Evolutionary conservation across 805 yeast species (phyloP).

Genomic region (Groenewaldozyma salmanticensis): DNA sequence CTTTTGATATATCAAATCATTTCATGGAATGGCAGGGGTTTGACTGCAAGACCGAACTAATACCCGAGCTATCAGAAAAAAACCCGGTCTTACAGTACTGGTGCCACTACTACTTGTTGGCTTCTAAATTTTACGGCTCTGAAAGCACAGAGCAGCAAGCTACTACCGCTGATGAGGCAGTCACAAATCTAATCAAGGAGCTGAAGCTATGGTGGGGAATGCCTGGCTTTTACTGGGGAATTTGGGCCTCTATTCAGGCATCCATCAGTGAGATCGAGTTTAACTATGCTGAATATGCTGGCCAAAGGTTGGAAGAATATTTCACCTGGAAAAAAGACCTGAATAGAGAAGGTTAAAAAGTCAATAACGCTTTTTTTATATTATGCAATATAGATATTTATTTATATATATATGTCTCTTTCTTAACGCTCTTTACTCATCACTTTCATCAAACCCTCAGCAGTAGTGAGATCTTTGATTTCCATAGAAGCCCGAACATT

Average conservation of each 20-base stretch:
- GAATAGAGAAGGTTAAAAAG: background rate
- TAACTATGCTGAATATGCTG: slow-evolving; percentile 54
- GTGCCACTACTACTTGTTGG: slow-evolving; percentile 48
- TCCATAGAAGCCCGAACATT: slow-evolving; percentile 17
- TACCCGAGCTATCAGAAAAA: slow-evolving; percentile 40
- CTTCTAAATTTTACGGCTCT: slow-evolving; percentile 12
- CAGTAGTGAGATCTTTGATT: slow-evolving; percentile 26
- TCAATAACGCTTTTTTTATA: background rate
- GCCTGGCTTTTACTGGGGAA: slow-evolving; percentile 81
- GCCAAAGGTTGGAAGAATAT: slow-evolving; percentile 53
- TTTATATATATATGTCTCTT: slow-evolving; percentile 1
- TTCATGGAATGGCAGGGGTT: slow-evolving; percentile 93
- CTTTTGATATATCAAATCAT: slow-evolving; percentile 88
- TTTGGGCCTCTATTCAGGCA: slow-evolving; percentile 73
- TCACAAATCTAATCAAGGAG: slow-evolving; percentile 44
- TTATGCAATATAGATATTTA: background rate
- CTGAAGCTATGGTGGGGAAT: slow-evolving; percentile 56
- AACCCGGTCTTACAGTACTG: slow-evolving; percentile 44
- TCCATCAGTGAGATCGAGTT: slow-evolving; percentile 62
- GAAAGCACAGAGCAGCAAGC: slow-evolving; percentile 4
- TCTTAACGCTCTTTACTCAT: slow-evolving; percentile 9
- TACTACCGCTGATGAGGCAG: slow-evolving; percentile 19
- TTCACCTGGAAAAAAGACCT: slow-evolving; percentile 46
- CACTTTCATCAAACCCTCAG: slow-evolving; percentile 24
- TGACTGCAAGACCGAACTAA: slow-evolving; percentile 51